phyloP scores from a whole-genome alignment of 2,329 filamentous ascomycete species.

The Aspergillus spinulosporus region DNA sequence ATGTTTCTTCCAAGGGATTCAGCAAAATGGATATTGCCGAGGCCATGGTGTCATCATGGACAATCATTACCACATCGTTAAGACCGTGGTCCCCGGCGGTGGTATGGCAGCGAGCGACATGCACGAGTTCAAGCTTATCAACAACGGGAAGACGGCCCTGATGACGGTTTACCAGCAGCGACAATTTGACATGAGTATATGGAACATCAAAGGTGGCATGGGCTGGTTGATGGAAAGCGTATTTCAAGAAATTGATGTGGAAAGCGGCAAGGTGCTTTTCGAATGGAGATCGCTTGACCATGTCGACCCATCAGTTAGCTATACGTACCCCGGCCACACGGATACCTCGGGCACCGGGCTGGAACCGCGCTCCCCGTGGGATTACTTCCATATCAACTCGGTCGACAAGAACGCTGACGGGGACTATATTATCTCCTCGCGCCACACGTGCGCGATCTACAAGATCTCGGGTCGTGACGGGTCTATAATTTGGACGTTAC shows the following conservation, averaged over 20 bases:
- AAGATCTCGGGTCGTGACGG: slow-evolving; percentile 44
- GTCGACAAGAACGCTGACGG: slow-evolving; percentile 44
- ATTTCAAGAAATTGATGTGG: slow-evolving; percentile 56
- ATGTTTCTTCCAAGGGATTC: slow-evolving; percentile 55
- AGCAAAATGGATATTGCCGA: slow-evolving; percentile 54
- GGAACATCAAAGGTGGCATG: slow-evolving; percentile 46
- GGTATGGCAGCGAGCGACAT: slow-evolving; percentile 50
- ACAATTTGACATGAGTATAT: slow-evolving; percentile 50
- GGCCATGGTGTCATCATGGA: slow-evolving; percentile 57
- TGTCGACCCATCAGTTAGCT: slow-evolving; percentile 49
- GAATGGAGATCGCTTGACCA: slow-evolving; percentile 55
- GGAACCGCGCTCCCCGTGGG: slow-evolving; percentile 47
- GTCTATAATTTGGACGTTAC: slow-evolving; percentile 41
- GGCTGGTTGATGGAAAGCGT: slow-evolving; percentile 55
- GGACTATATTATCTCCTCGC: slow-evolving; percentile 45
- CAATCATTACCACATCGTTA: slow-evolving; percentile 50
- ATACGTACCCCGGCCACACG: slow-evolving; percentile 47
- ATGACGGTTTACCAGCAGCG: slow-evolving; percentile 46
- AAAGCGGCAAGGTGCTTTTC: slow-evolving; percentile 50
- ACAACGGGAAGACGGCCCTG: slow-evolving; percentile 44
- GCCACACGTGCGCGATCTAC: slow-evolving; percentile 43
- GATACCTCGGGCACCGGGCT: slow-evolving; percentile 52
- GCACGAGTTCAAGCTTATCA: slow-evolving; percentile 54
- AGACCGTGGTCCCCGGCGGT: slow-evolving; percentile 46
- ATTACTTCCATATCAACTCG: slow-evolving; percentile 49